Percentiles rank a stretch among this genome's conserved stretches.
These are phyloP conservation scores for Epichloe elymi DNA, from an alignment of 2,329 filamentous ascomycete genomes.

Conservation along the genomic window DNA sequence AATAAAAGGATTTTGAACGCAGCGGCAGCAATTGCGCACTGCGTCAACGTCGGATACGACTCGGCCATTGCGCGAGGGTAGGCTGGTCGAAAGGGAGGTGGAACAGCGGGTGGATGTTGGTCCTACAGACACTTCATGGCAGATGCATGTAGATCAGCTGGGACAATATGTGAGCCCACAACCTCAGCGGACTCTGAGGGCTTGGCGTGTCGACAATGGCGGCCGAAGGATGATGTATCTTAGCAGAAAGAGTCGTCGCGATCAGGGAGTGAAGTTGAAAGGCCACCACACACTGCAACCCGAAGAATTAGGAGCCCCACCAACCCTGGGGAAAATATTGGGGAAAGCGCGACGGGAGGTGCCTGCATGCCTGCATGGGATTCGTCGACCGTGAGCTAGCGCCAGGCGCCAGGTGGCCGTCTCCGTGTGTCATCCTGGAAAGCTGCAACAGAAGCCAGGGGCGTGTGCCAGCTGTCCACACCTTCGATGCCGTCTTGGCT, in stretches of 20 bases:
- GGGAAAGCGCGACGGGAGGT: constrained; percentile 1
- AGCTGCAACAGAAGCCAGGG: background rate
- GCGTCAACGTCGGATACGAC: constrained; percentile 71
- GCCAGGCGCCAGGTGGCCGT: background rate
- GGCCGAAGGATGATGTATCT: background rate
- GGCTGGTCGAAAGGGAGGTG: background rate
- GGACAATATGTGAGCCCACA: background rate
- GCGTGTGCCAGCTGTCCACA: constrained; percentile 1
- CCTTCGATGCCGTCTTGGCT: background rate
- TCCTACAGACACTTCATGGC: constrained; percentile 1
- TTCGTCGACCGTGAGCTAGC: background rate
- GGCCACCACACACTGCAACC: background rate
- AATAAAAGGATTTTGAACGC: constrained; percentile 87
- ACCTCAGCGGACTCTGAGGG: background rate
- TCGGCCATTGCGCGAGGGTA: constrained; percentile 50
- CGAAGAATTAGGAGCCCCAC: background rate
- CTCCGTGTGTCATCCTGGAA: background rate
- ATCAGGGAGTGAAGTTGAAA: background rate
- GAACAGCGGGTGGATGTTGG: background rate
- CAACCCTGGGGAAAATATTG: background rate
- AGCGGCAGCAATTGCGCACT: constrained; percentile 74
- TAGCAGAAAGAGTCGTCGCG: background rate
- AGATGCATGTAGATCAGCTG: background rate
- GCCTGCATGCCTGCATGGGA: constrained; percentile 1
- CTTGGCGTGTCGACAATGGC: background rate